phyloP scores from a whole-genome alignment of 2,329 filamentous ascomycete species.

The Pseudocercospora ulei region DNA sequence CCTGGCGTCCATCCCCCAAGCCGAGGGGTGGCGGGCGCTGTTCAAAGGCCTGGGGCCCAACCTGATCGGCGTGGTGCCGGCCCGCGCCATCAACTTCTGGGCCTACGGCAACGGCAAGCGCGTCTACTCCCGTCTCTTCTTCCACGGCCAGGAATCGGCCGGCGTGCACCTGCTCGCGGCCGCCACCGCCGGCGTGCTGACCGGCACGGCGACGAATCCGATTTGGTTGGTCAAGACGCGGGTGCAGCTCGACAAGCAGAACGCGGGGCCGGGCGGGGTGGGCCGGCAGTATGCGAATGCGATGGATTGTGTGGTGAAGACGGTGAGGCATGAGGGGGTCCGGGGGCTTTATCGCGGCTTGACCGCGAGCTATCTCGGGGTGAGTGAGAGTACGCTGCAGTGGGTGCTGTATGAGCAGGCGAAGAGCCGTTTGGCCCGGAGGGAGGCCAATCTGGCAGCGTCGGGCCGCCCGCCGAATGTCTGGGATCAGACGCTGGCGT shows the following conservation, averaged over 20 bases:
- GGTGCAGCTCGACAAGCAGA: constrained; percentile 81
- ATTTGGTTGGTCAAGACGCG: constrained; percentile 96
- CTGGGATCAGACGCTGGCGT: constrained; percentile 67
- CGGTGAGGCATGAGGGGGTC: constrained; percentile 69
- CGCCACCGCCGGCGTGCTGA: constrained; percentile 68
- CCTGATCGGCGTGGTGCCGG: constrained; percentile 78
- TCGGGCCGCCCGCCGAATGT: constrained; percentile 53
- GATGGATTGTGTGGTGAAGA: constrained; percentile 75
- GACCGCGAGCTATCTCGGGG: constrained; percentile 82
- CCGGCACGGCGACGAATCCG: constrained; percentile 84
- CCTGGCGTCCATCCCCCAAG: constrained; percentile 64
- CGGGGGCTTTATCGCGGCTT: constrained; percentile 79
- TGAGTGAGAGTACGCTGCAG: constrained; percentile 80
- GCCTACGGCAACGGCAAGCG: constrained; percentile 87
- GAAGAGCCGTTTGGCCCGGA: constrained; percentile 60
- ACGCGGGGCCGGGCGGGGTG: constrained; percentile 48
- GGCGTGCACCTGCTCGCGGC: constrained; percentile 72
- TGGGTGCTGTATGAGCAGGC: constrained; percentile 93
- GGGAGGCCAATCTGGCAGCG: constrained; percentile 50
- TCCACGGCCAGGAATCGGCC: constrained; percentile 57
- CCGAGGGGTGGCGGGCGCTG: constrained; percentile 74
- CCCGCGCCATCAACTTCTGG: constrained; percentile 86
- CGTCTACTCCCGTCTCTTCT: constrained; percentile 64
- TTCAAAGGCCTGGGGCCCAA: constrained; percentile 93
- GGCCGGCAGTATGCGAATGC: constrained; percentile 74